These are phyloP conservation scores for Pontederia crassipes DNA, from an alignment of 176 grass and related monocot species.

Conservation along the genomic window DNA sequence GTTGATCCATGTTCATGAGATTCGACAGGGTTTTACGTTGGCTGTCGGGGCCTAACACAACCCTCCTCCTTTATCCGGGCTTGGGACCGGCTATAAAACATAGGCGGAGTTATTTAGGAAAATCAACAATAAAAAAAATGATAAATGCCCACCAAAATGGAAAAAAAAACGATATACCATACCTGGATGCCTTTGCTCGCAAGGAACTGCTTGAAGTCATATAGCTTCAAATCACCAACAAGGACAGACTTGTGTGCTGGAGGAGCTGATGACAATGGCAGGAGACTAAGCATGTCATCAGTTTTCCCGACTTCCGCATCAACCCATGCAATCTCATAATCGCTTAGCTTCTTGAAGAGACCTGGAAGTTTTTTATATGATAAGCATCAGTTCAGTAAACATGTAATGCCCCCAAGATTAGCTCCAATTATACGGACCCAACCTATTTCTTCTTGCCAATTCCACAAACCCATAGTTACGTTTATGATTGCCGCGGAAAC, in stretches of 20 bases:
- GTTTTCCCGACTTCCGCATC: conserved; percentile 66
- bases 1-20: too few relatives aligned
- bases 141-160: background rate
- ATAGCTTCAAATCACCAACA: conserved; percentile 76
- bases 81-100: too few relatives aligned
- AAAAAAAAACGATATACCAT: background rate
- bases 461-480: too few relatives aligned
- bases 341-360: conserved; percentile 73
- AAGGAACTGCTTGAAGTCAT: conserved; percentile 92
- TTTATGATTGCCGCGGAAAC: too few relatives aligned
- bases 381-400: too few relatives aligned
- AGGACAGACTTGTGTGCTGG: conserved; percentile 76
- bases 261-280: conserved; percentile 43
- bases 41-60: too few relatives aligned
- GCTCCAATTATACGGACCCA: too few relatives aligned
- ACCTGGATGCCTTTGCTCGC: conserved; percentile 77
- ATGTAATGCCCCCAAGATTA: too few relatives aligned
- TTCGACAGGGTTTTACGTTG: too few relatives aligned
- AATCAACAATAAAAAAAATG: background rate
- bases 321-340: conserved; percentile 81
- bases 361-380: too few relatives aligned
- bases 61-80: too few relatives aligned
- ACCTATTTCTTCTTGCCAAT: too few relatives aligned
- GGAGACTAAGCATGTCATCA: conserved; percentile 57
- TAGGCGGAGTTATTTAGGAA: background rate